Base-by-base conservation (phyloP, 2,329 filamentous ascomycete species). In the Boeremia exigua region DNA sequence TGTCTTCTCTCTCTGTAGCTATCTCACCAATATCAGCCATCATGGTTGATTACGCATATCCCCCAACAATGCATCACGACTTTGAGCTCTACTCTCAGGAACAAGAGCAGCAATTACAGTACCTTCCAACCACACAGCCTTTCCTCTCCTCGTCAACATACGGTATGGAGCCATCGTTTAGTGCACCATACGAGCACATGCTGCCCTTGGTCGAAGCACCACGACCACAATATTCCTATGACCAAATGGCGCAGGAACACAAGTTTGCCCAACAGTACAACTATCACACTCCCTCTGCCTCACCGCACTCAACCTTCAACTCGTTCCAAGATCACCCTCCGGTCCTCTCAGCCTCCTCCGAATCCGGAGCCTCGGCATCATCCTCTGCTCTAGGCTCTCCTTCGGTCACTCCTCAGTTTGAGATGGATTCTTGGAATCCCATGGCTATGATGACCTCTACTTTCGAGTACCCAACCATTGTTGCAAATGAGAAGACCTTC, bases 371-470 rank as follows among this genome's bases (percentile, higher is more conserved):
- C 40, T 83, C 81, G 15, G 75, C 77, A 9, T 78, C 81, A 10
- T 83, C 81, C 4, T 83, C 81, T 10, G 73, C 78, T 14, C 78
- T 80, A 61, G 80, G 78, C 38, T 84, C 81, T 6, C 81, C 81
- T 27, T 78, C 84, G 81, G 28, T 88, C 82, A 47, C 86, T 81
- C 69, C 81, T 83, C 59, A 91, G 82, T 58, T 86, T 82, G 56
- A 81, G 81, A 48, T 55, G 33, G 55, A 87, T 76, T 52, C 84
- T 79, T 48, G 90, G 88, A 47, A 76, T 74, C 59, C 84, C 48
- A 77, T 89, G 32, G 84, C 82, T 46, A 79, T 89, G 69, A 77
- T 89, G 68, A 77, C 81, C 36, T 84, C 90, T 67, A 76, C 82
- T 44, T 85, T 86, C 69, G 78, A 84, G 47, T 80, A 80, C 55